Conservation (phyloP, 1,284 basidiomycete species). For the Apiotrichum gracile region DNA sequence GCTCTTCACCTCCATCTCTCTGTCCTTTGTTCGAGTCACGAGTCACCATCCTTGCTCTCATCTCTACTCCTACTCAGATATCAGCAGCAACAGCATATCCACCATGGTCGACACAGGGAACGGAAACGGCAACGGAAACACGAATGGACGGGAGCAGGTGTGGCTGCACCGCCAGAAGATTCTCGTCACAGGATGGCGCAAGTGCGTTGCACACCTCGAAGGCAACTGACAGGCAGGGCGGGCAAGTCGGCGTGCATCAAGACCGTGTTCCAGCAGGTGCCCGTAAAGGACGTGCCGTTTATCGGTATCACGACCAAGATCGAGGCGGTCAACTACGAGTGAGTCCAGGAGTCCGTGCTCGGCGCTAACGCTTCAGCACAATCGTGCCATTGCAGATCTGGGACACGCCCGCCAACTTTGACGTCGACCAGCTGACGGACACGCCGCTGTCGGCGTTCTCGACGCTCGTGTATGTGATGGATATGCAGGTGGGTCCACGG, state of each 20-base stretch:
- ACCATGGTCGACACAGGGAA: neutral
- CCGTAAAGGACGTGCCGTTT: constrained; percentile 83
- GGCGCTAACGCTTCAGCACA: constrained; percentile 60
- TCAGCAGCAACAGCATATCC: neutral
- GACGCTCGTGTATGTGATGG: constrained; percentile 89
- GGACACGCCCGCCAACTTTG: constrained; percentile 85
- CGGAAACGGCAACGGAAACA: neutral
- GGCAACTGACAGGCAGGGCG: constrained; percentile 52
- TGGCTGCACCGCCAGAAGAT: constrained; percentile 53
- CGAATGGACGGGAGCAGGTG: neutral
- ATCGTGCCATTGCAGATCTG: constrained; percentile 90
- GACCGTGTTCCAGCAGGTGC: constrained; percentile 79
- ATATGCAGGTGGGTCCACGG: constrained; percentile 67
- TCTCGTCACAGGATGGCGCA: constrained; percentile 69
- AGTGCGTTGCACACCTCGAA: constrained; percentile 48
- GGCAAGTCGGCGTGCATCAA: constrained; percentile 91
- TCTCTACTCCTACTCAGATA: neutral
- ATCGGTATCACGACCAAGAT: constrained; percentile 79
- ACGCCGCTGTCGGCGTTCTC: constrained; percentile 67
- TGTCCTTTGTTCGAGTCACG: neutral
- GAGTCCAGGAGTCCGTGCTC: too few relatives aligned
- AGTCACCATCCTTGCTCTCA: neutral
- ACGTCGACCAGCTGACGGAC: constrained; percentile 62
- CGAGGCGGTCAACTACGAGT: constrained; percentile 74
- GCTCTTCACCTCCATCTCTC: neutral